These are phyloP conservation scores for Ogataea haglerorum DNA, from an alignment of 805 yeast species.

Conservation along the genomic window DNA sequence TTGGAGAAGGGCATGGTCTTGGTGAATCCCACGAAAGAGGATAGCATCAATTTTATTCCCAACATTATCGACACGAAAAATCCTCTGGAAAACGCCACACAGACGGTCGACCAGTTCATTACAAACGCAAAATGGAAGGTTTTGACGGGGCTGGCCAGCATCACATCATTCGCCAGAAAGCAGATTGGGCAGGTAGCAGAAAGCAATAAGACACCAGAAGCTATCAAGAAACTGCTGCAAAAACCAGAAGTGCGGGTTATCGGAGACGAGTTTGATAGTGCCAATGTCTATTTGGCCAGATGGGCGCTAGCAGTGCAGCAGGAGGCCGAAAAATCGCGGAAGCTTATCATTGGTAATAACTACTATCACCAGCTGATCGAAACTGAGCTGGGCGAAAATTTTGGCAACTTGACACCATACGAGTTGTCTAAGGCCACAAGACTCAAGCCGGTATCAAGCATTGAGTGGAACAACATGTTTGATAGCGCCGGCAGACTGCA, in stretches of 20 bases:
- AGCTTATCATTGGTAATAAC: slow-evolving; percentile 54
- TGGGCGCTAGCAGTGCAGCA: slow-evolving; percentile 96
- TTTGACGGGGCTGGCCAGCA: slow-evolving; percentile 77
- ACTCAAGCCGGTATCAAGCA: slow-evolving; percentile 57
- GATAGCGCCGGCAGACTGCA: slow-evolving; percentile 72
- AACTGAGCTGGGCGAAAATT: slow-evolving; percentile 56
- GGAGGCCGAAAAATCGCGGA: slow-evolving; percentile 69
- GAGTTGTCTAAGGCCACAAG: slow-evolving; percentile 63
- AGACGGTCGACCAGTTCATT: slow-evolving; percentile 45
- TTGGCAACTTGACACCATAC: slow-evolving; percentile 50
- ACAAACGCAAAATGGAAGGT: slow-evolving; percentile 82
- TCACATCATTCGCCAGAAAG: slow-evolving; percentile 62
- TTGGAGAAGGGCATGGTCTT: slow-evolving; percentile 70
- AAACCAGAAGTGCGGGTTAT: slow-evolving; percentile 79
- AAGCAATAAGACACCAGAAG: slow-evolving; percentile 43
- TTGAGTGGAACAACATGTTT: slow-evolving; percentile 84
- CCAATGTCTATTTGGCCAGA: slow-evolving; percentile 86
- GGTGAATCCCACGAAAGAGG: slow-evolving; percentile 73
- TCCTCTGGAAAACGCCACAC: slow-evolving; percentile 30
- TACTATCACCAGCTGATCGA: slow-evolving; percentile 52
- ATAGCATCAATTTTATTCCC: slow-evolving; percentile 57
- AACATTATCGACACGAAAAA: slow-evolving; percentile 37
- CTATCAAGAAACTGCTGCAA: slow-evolving; percentile 54
- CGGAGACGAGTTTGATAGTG: slow-evolving; percentile 90
- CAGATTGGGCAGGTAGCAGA: slow-evolving; percentile 59